Conservation (phyloP, 176 grass and related monocot species). For the Coix lacrymajobi region DNA sequence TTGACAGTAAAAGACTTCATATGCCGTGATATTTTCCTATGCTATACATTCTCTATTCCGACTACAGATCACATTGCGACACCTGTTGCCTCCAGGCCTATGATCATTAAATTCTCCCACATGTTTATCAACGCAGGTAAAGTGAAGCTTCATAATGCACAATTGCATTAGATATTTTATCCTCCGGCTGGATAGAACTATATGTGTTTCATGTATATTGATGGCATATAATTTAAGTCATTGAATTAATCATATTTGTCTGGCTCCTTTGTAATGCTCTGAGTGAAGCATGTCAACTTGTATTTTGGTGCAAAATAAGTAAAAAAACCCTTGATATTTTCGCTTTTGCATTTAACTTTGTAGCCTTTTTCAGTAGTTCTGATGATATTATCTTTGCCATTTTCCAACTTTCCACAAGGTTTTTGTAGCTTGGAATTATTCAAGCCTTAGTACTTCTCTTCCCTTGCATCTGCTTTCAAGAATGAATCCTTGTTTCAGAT, state of each 20-base stretch:
- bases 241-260: not conserved
- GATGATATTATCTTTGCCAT: not conserved
- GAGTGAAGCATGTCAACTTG: not conserved
- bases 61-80: not conserved
- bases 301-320: not conserved
- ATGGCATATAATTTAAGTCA: not conserved
- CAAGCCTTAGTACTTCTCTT: not conserved
- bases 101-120: not conserved
- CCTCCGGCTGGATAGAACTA: not conserved
- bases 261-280: not conserved
- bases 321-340: not conserved
- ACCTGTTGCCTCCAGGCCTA: not conserved
- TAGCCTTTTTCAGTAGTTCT: not conserved
- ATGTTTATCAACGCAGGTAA: not conserved
- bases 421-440: not conserved
- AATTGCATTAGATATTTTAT: not conserved
- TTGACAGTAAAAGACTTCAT: not conserved
- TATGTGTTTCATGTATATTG: not conserved
- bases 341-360: not conserved
- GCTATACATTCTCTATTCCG: not conserved
- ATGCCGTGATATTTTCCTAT: not conserved
- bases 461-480: constrained; percentile 82
- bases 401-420: not conserved
- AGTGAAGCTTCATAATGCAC: not conserved
- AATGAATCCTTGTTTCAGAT: constrained; percentile 93